Evolutionary conservation across 352 stramenopile genomes (phyloP).

Genomic region (Globisporangium cederbergense): DNA sequence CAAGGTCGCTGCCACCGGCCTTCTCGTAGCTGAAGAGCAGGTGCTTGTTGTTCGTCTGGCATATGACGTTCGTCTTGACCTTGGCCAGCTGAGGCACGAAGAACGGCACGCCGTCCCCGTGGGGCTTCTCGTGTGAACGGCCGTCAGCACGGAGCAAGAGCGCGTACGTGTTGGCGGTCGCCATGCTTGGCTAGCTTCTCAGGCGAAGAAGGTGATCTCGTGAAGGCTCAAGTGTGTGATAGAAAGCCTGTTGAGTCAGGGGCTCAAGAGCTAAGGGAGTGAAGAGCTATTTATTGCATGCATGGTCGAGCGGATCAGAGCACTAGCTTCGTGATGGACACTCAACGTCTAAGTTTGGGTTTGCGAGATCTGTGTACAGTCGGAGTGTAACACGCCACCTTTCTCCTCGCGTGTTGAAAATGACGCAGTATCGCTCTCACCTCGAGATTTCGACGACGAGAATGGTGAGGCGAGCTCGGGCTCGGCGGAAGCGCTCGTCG

Average conservation of each 20-base stretch:
- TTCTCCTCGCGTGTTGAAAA: conserved; percentile 17
- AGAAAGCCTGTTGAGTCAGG: no score
- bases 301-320: background rate
- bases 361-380: no score
- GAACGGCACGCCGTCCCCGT: conserved; percentile 45
- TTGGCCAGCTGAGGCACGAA: conserved; percentile 64
- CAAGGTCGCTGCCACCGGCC: background rate
- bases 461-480: conserved; percentile 15
- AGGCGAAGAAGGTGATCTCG: background rate
- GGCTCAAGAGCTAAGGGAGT: background rate
- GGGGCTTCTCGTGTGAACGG: conserved; percentile 22
- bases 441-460: conserved; percentile 10
- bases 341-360: no score
- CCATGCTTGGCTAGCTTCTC: conserved; percentile 20
- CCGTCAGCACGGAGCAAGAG: conserved; percentile 35
- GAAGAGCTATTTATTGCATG: background rate
- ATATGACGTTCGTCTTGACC: conserved; percentile 66
- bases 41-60: conserved; percentile 40
- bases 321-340: no score
- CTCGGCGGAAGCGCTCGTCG: conserved; percentile 1
- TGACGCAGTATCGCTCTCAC: conserved; percentile 13
- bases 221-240: background rate
- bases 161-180: conserved; percentile 36
- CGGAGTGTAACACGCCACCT: no score
- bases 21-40: conserved; percentile 54